These are phyloP conservation scores for Chrysanthemum makinoi DNA, from an alignment of 129 eudicot species.

Conservation along the genomic window DNA sequence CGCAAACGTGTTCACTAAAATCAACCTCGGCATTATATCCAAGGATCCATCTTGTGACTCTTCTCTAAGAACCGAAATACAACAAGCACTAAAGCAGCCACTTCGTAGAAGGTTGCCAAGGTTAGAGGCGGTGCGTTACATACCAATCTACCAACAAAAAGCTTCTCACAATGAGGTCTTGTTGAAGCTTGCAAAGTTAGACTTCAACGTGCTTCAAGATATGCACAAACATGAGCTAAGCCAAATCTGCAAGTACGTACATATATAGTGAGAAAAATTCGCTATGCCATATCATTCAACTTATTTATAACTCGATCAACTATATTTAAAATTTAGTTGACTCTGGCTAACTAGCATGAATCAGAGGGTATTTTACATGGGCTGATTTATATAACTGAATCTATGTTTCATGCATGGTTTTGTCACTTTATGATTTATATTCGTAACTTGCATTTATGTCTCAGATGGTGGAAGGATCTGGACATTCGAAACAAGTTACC, in stretches of 20 bases:
- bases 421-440: too few relatives aligned
- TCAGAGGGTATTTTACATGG: too few relatives aligned
- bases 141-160: not conserved
- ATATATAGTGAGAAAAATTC: not conserved
- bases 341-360: too few relatives aligned
- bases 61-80: not conserved
- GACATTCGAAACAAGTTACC: not conserved
- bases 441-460: not conserved
- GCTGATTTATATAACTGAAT: too few relatives aligned
- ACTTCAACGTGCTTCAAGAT: not conserved
- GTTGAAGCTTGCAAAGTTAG: not conserved
- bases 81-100: constrained; percentile 1
- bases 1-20: not conserved
- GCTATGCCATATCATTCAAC: too few relatives aligned
- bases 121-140: constrained; percentile 1
- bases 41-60: not conserved
- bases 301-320: too few relatives aligned
- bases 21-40: not conserved
- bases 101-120: not conserved
- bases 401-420: too few relatives aligned
- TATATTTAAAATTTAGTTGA: too few relatives aligned
- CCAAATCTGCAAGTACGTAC: constrained; percentile 1
- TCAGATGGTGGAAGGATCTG: not conserved
- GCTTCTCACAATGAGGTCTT: not conserved
- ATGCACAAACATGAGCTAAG: not conserved